Evolutionary conservation across 176 grass and related monocot genomes (phyloP).

Genomic region (Carex littledalei): DNA sequence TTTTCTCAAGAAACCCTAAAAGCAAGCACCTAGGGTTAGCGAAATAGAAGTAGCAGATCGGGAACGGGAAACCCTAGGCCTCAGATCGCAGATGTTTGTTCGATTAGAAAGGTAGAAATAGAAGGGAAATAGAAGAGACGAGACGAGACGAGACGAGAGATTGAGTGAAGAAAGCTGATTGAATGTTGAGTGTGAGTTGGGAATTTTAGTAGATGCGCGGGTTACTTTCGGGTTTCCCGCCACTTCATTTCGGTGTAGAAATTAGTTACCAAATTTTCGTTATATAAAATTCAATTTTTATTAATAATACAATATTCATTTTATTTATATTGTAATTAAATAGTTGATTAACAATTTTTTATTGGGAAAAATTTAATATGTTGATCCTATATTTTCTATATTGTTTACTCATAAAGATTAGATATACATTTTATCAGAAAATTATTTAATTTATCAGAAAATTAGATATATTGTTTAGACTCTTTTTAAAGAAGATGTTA

Average conservation of each 20-base stretch:
- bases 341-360: background rate
- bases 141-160: background rate
- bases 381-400: background rate
- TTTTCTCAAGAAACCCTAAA: conserved; percentile 23
- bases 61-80: conserved; percentile 9
- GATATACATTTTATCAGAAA: background rate
- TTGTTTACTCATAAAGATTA: background rate
- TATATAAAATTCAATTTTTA: background rate
- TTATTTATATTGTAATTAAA: background rate
- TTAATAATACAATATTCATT: background rate
- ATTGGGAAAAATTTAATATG: background rate
- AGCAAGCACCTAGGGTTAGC: background rate
- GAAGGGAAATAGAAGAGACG: background rate
- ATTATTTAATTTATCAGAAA: background rate
- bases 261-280: background rate
- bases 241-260: background rate
- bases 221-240: conserved; percentile 25
- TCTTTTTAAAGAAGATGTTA: too few species aligned
- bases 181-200: background rate
- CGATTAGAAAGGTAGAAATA: background rate
- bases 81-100: background rate
- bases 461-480: background rate
- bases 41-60: background rate
- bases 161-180: conserved; percentile 11
- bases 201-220: background rate